Evolutionary conservation across 768 basidiomycete genomes (phyloP), one percentile per base, ranked within the genome.

Genomic region (Nevesoporus exiguus): DNA sequence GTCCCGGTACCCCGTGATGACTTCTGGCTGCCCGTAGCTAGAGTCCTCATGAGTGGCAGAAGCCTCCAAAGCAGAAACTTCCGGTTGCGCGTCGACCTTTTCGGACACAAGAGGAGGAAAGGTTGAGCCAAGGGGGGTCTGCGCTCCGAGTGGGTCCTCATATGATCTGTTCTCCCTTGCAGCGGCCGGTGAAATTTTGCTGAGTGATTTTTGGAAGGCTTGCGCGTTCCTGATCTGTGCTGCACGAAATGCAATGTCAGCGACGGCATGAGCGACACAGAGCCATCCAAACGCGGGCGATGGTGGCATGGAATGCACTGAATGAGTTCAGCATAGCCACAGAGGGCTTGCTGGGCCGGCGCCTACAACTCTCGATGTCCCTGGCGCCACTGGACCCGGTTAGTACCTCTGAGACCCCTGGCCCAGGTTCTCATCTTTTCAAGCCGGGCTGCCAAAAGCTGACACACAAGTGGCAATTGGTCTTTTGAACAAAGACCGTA

Each of bases 221-320:
- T 78, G 79, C 8, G 76, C 67, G 19, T 77, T 78, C 65, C 82
- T 77, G 33, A 86, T 77, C 33, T 77, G 78, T 4, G 82, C 82
- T 31, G 84, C 86, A 76, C 84, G 80, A 11, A 78, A 73, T 33
- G 86, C 65, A 51, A 91, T 83, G 51, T 86, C 81, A 49, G 77
- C 73, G 19, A 80, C 70, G 14, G 85, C 80, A 54, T 81, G 78
- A 44, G 80, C 72, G 29, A 88, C 86, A 63, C 85, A 86, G 52
- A 87, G 66, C 82, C 84, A 86, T 75, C 85, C 86, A 72, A 80
- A 89, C 13, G 78, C 78, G 31, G 84, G 79, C 44, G 85, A 78
- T 47, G 86, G 84, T 61, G 86, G 84, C 86, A 89, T 88, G 55
- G 41, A 22, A 31, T 5, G 13, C 7, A 21, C 14, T 6, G 14